Conservation (phyloP, 768 basidiomycete species). For the Russula abietina region DNA sequence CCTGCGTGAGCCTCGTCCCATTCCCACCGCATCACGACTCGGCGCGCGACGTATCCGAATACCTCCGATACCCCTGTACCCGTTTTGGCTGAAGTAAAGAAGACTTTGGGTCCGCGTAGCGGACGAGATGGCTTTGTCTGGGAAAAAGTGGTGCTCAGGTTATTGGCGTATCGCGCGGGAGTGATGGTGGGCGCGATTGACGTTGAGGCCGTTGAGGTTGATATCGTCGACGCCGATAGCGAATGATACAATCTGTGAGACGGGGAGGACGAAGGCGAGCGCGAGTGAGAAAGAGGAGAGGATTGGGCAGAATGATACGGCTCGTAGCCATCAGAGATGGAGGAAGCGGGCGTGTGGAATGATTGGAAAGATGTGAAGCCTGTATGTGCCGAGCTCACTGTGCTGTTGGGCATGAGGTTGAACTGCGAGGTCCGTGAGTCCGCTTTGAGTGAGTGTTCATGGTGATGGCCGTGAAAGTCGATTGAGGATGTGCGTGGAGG, state of each 20-base stretch:
- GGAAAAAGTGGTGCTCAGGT: background rate
- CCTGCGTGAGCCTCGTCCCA: slow-evolving; percentile 53
- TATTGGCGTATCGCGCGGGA: slow-evolving; percentile 24
- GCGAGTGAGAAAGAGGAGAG: slow-evolving; percentile 43
- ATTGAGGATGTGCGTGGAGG: slow-evolving; percentile 30
- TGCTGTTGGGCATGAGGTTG: slow-evolving; percentile 38
- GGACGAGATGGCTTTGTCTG: slow-evolving; percentile 31
- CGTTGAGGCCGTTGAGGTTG: slow-evolving; percentile 24
- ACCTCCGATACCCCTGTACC: slow-evolving; percentile 65
- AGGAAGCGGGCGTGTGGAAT: slow-evolving; percentile 77
- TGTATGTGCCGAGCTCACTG: slow-evolving; percentile 53
- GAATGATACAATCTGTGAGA: slow-evolving; percentile 19
- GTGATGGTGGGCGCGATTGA: slow-evolving; percentile 27
- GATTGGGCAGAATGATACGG: slow-evolving; percentile 44
- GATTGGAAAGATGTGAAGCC: slow-evolving; percentile 60
- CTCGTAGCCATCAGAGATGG: slow-evolving; percentile 57
- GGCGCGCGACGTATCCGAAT: slow-evolving; percentile 67
- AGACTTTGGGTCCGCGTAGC: slow-evolving; percentile 55
- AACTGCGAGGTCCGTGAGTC: slow-evolving; percentile 44
- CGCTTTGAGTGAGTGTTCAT: slow-evolving; percentile 36
- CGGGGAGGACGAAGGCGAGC: slow-evolving; percentile 24
- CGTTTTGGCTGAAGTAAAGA: slow-evolving; percentile 75
- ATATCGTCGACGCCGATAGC: slow-evolving; percentile 19
- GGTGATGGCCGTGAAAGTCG: slow-evolving; percentile 31
- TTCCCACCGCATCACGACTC: slow-evolving; percentile 60